Base-by-base conservation (phyloP, 129 eudicot species). In the Helianthus tuberosus region DNA sequence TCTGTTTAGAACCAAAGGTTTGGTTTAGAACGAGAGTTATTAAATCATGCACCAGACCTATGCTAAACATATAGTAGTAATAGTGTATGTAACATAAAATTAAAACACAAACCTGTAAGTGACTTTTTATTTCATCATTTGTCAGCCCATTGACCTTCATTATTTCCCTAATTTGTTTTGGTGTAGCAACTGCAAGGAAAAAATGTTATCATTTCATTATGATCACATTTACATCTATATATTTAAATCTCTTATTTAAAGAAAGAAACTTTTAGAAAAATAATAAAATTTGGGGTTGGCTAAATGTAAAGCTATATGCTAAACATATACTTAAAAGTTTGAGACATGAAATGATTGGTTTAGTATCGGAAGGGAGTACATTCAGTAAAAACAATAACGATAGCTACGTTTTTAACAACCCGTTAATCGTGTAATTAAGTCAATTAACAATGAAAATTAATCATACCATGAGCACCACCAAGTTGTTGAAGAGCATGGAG, bases 81-180 rank as follows among this genome's bases (percentile, higher is more conserved):
- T 47, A 36, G 11, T 52, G 11, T 57, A 39, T 1, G 23, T 53
- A 7, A 17, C 16, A 48, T 48, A 49, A 47, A 23, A 16, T 17
- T 29, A 10, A 16, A 8, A 47, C 11, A 85, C 87, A 57, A 74
- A 94, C 99, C 99, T 94, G 99, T 75, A 94, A 85, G 73, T 94
- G 99, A 80, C 99, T 94, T 83, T 94, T 94, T 50, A 94, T 96
- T 84, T 94, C 99, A 78, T 94, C 97, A 66, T 83, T 94, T 0
- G 99, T 94, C 11, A 94, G 93, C 55, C 99, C 99, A 79, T 94
- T 97, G 49, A 94, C 96, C 82, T 88, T 90, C 99, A 94, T 94
- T 75, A 88, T 58, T 68, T 94, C 97, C 91, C 83, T 94, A 49
- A 94, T 94, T 84, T 94, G 99, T 75, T 94, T 94, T 8, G 99